These are phyloP conservation scores for Corniculantispora saksenae DNA, from an alignment of 2,329 filamentous ascomycete genomes.

Conservation along the genomic window DNA sequence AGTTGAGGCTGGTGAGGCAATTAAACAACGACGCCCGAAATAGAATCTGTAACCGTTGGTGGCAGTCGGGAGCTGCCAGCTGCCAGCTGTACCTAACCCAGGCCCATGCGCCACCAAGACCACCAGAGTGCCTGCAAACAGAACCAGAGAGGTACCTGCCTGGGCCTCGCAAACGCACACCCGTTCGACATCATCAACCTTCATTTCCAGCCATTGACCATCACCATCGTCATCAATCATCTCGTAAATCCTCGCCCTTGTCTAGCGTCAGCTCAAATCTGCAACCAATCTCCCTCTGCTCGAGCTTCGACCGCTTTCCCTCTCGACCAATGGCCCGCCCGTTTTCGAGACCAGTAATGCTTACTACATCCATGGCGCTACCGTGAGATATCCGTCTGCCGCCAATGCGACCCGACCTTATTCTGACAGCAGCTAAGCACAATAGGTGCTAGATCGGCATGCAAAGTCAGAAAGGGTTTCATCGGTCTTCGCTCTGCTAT, in stretches of 20 bases:
- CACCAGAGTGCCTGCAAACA: too few relatives aligned
- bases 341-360: conserved; percentile 11
- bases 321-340: conserved; percentile 3
- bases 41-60: conserved; percentile 8
- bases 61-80: not conserved
- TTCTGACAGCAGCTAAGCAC: conserved; percentile 17
- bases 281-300: not conserved
- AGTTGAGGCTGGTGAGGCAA: conserved; percentile 12
- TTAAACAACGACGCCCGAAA: conserved; percentile 1
- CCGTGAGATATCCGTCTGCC: conserved; percentile 19
- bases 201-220: not conserved
- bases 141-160: not conserved
- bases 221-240: not conserved
- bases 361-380: conserved; percentile 18
- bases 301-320: not conserved
- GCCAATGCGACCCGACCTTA: conserved; percentile 19
- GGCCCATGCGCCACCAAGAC: not conserved
- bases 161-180: conserved; percentile 3
- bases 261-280: conserved; percentile 9
- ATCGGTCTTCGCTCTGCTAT: conserved; percentile 1
- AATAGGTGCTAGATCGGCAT: conserved; percentile 10
- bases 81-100: conserved; percentile 4
- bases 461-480: conserved; percentile 12
- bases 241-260: not conserved
- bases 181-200: not conserved